phyloP scores from a whole-genome alignment of 441 rosid species.

The Viola pubescens region DNA sequence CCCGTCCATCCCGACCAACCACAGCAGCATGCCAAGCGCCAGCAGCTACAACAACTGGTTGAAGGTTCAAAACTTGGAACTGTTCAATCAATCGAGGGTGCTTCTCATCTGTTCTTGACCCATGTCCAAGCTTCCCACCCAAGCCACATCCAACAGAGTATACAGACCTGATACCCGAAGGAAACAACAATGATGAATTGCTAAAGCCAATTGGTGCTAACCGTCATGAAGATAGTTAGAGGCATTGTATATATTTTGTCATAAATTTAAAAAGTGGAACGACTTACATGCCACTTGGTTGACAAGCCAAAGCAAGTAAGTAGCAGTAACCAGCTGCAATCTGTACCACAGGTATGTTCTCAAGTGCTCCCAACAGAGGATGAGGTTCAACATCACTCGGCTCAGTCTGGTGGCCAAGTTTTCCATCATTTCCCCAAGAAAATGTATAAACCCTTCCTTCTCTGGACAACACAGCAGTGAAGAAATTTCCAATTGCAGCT shows the following conservation, averaged over 20 bases:
- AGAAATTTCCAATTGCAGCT: conserved; percentile 91
- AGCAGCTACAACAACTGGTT: conserved; percentile 84
- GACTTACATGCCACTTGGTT: conserved; percentile 94
- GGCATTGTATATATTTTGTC: neutral
- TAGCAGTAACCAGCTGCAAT: conserved; percentile 97
- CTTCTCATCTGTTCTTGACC: conserved; percentile 85
- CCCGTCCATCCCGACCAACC: conserved; percentile 85
- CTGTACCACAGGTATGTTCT: conserved; percentile 81
- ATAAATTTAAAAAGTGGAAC: conserved; percentile 12
- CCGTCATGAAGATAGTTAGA: no score
- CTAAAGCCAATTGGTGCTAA: neutral
- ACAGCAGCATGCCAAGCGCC: conserved; percentile 99
- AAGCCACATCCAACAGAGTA: conserved; percentile 97
- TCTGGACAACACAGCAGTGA: conserved; percentile 81
- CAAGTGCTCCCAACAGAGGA: conserved; percentile 75
- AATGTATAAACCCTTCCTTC: conserved; percentile 97
- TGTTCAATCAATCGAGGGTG: conserved; percentile 79
- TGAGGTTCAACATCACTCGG: conserved; percentile 69
- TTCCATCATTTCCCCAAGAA: conserved; percentile 78
- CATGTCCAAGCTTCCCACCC: conserved; percentile 98
- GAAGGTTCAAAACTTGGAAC: conserved; percentile 59
- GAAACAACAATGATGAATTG: conserved; percentile 17
- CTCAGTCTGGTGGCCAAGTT: conserved; percentile 77
- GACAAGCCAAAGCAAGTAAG: conserved; percentile 94
- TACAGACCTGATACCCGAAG: conserved; percentile 60